Base-by-base conservation (phyloP, 345 rosid species). In the Dipteronia sinensis region DNA sequence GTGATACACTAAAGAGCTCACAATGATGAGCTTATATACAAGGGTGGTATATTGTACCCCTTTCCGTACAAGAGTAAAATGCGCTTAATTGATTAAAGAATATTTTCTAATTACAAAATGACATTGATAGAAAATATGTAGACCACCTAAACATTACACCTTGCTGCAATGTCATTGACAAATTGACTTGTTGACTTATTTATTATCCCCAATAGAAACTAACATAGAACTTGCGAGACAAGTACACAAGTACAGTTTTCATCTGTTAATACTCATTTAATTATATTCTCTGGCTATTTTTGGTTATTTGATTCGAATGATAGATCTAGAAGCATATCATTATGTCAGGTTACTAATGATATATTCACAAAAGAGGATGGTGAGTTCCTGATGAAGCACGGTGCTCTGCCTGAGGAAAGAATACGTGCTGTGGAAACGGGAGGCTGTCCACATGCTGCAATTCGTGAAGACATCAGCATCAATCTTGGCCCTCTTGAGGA, bases 371-470 rank as follows among this genome's bases (percentile, higher is more conserved):
- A 96, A 83, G 99, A 96, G 77, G 99, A 94, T 75, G 98, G 95
- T 56, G 98, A 94, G 84, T 96, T 96, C 89, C 87, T 96, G 86
- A 90, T 94, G 80, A 92, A 94, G 83, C 80, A 96, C 59, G 98
- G 94, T 15, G 97, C 98, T 64, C 94, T 94, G 72, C 97, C 97
- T 16, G 95, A 87, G 78, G 98, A 94, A 85, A 89, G 99, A 84
- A 94, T 96, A 10, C 94, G 89, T 4, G 98, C 99, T 65, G 90
- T 94, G 49, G 98, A 96, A 85, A 96, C 98, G 0, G 98, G 99
- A 84, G 98, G 97, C 51, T 92, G 99, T 71, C 97, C 98, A 7
- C 99, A 94, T 70, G 98, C 98, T n/a, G 99, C 99, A 0, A 96
- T 96, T 77, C 97, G 97, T 71, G 98, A 96, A 86, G 98, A 96